Evolutionary conservation across 2,329 filamentous ascomycete genomes (phyloP).

Genomic region (Tolypocladium paradoxum): DNA sequence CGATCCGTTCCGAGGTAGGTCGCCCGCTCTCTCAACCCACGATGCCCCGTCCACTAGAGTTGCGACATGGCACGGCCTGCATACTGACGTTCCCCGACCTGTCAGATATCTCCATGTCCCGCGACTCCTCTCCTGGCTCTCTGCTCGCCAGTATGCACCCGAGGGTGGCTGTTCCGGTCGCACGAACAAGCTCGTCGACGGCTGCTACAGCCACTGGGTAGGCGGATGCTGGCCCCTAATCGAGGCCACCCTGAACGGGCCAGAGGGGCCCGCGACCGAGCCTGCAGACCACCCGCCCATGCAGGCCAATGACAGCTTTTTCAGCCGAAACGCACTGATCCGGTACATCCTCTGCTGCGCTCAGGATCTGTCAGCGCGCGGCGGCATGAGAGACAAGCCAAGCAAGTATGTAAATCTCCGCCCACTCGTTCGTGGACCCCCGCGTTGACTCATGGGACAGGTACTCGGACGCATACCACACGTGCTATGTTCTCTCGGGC

Average conservation of each 20-base stretch:
- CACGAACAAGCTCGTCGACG: constrained; percentile 96
- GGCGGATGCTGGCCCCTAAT: constrained; percentile 89
- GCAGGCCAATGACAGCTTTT: constrained; percentile 40
- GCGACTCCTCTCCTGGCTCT: constrained; percentile 75
- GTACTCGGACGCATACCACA: constrained; percentile 79
- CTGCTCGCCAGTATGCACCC: constrained; percentile 76
- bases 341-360: constrained; percentile 86
- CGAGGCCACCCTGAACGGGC: constrained; percentile 61
- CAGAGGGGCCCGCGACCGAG: constrained; percentile 20
- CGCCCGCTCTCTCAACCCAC: constrained; percentile 2
- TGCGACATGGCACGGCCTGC: constrained; percentile 15
- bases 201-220: constrained; percentile 97
- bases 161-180: constrained; percentile 90
- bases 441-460: constrained; percentile 17
- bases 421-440: not conserved
- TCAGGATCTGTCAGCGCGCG: constrained; percentile 58
- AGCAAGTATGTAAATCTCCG: constrained; percentile 53
- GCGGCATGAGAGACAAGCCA: constrained; percentile 88
- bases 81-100: constrained; percentile 20
- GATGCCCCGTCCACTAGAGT: constrained; percentile 19
- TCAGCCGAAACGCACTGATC: constrained; percentile 74
- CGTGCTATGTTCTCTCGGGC: constrained; percentile 81
- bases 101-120: constrained; percentile 65
- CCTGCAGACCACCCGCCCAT: constrained; percentile 16
- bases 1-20: constrained; percentile 61